These are phyloP conservation scores for Torulaspora maleeae DNA, from an alignment of 805 yeast species.

Conservation along the genomic window DNA sequence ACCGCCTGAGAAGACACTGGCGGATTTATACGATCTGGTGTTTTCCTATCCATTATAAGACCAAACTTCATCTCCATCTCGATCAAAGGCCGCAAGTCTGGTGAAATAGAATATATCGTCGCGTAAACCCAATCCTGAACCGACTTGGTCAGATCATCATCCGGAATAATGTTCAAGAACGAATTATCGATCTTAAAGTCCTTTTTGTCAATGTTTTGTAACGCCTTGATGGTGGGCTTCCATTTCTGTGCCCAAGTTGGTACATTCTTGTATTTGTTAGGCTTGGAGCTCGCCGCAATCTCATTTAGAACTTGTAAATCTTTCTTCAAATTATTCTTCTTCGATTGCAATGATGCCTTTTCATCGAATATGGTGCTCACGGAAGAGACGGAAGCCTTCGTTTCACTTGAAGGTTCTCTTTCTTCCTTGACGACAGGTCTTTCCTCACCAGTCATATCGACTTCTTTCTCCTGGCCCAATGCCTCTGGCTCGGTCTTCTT, in stretches of 20 bases:
- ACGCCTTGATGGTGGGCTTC: constrained; percentile 43
- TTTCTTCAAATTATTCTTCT: constrained; percentile 32
- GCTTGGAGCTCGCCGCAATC: constrained; percentile 41
- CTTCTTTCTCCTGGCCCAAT: background rate
- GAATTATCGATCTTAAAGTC: constrained; percentile 38
- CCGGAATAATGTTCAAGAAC: constrained; percentile 63
- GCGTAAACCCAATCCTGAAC: constrained; percentile 90
- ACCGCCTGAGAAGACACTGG: constrained; percentile 69
- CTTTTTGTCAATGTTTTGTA: constrained; percentile 31
- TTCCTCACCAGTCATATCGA: background rate
- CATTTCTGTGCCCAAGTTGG: constrained; percentile 86
- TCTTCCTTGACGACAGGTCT: background rate
- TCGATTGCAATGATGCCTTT: constrained; percentile 29
- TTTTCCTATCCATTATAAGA: constrained; percentile 56
- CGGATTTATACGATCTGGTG: constrained; percentile 57
- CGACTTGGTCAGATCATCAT: constrained; percentile 74
- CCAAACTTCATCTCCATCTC: constrained; percentile 78
- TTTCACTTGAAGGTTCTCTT: background rate
- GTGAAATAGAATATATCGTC: constrained; percentile 60
- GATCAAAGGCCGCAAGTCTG: constrained; percentile 47
- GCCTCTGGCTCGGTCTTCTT: constrained; percentile 1
- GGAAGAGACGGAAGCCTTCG: constrained; percentile 6
- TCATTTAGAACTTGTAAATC: constrained; percentile 31
- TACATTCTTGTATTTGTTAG: constrained; percentile 55
- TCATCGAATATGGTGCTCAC: constrained; percentile 32